phyloP scores from a whole-genome alignment of 2,329 filamentous ascomycete genomes.

The Botryotinia convoluta region DNA sequence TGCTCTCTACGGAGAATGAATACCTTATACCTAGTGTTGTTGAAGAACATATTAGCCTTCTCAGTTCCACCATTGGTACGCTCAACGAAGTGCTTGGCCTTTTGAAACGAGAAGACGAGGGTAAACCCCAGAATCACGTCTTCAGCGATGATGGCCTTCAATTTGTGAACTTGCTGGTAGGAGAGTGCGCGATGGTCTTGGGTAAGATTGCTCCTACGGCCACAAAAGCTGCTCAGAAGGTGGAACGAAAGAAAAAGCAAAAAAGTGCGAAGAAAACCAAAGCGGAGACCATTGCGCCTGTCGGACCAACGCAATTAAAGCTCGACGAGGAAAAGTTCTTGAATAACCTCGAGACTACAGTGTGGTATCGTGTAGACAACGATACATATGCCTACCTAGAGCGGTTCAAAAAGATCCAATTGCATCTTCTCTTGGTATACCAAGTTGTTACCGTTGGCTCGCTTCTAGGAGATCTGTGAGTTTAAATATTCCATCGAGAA shows the following conservation, averaged over 20 bases:
- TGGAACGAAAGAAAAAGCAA: constrained; percentile 23
- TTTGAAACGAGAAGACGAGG: constrained; percentile 23
- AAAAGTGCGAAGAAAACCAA: constrained; percentile 19
- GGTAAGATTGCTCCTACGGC: constrained; percentile 23
- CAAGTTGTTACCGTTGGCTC: constrained; percentile 30
- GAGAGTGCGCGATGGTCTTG: constrained; percentile 27
- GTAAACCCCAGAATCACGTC: constrained; percentile 18
- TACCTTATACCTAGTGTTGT: constrained; percentile 16
- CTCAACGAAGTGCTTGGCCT: constrained; percentile 26
- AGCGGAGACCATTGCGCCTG: constrained; percentile 3
- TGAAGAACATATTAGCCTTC: constrained; percentile 25
- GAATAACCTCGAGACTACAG: constrained; percentile 25
- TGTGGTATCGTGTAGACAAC: constrained; percentile 19
- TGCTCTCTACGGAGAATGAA: constrained; percentile 12
- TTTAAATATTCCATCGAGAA: neutral
- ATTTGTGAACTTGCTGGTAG: constrained; percentile 28
- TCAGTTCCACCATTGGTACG: constrained; percentile 26
- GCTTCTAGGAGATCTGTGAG: constrained; percentile 29
- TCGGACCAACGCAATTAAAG: constrained; percentile 18
- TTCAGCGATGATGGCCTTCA: constrained; percentile 29
- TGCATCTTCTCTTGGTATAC: constrained; percentile 31
- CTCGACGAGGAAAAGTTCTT: constrained; percentile 27
- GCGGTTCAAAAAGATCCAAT: constrained; percentile 29
- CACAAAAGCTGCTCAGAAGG: constrained; percentile 21
- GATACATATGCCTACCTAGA: constrained; percentile 18